A percentile compares a stretch with the other conserved stretches of the same genome.
Conservation (phyloP, 2,329 filamentous ascomycete species). For the Exophiala sp. region DNA sequence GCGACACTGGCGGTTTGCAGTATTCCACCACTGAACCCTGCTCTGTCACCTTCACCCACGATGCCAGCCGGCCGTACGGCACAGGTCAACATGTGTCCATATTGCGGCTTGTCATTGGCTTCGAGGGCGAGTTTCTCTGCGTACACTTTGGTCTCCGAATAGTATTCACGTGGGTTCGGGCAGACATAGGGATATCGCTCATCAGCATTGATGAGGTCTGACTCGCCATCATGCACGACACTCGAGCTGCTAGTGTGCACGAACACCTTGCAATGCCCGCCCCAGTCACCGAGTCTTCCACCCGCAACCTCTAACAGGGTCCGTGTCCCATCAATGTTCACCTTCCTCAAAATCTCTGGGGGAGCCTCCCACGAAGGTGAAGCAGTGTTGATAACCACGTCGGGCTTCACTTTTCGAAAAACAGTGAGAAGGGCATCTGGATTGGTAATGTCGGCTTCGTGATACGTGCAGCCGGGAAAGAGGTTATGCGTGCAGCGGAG, state of each 20-base stretch:
- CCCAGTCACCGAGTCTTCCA: constrained; percentile 58
- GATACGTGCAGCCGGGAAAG: constrained; percentile 57
- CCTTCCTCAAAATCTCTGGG: constrained; percentile 63
- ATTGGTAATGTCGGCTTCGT: constrained; percentile 73
- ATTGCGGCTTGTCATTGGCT: constrained; percentile 57
- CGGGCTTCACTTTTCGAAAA: constrained; percentile 62
- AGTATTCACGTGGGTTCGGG: constrained; percentile 67
- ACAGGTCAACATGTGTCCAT: constrained; percentile 62
- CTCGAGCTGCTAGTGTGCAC: constrained; percentile 90
- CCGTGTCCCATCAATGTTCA: constrained; percentile 83
- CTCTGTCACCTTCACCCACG: constrained; percentile 76
- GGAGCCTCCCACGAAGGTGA: constrained; percentile 54
- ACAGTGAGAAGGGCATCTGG: constrained; percentile 54
- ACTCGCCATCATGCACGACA: constrained; percentile 73
- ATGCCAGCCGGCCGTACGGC: constrained; percentile 82
- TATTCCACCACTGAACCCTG: constrained; percentile 66
- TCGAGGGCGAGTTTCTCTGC: constrained; percentile 76
- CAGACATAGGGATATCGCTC: constrained; percentile 73
- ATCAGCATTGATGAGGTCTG: constrained; percentile 75
- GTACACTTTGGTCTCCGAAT: constrained; percentile 82
- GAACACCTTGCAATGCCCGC: constrained; percentile 60
- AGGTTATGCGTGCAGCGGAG: constrained; percentile 66
- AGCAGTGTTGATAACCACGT: constrained; percentile 87
- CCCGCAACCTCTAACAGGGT: constrained; percentile 64
- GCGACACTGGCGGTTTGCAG: constrained; percentile 61